Conservation (phyloP, 164 flowering plant genomes). For the Stephania japonica region DNA sequence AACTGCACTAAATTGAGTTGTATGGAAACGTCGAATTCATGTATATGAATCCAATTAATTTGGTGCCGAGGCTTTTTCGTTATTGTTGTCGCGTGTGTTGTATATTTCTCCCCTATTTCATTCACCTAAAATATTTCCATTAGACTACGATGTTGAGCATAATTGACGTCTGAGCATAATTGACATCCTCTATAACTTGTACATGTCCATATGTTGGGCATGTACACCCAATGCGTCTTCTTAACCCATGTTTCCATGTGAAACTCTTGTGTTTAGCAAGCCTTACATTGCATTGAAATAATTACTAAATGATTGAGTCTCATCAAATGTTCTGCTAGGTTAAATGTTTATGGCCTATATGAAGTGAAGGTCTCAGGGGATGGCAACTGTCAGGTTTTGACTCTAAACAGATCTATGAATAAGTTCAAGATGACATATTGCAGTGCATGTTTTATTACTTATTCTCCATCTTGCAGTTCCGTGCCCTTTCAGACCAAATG, state of each 20-base stretch:
- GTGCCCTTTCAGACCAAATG: constrained; percentile 90
- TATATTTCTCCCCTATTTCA: background rate
- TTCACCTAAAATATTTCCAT: background rate
- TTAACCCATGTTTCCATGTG: background rate
- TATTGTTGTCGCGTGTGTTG: too few relatives aligned
- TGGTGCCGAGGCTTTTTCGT: too few relatives aligned
- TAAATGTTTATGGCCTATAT: constrained; percentile 62
- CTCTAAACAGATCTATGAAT: background rate
- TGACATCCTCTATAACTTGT: background rate
- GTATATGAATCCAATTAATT: too few relatives aligned
- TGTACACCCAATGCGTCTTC: background rate
- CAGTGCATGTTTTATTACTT: background rate
- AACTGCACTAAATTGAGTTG: too few relatives aligned
- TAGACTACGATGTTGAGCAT: background rate
- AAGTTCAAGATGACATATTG: background rate
- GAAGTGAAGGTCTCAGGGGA: constrained; percentile 91
- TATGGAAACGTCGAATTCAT: too few relatives aligned
- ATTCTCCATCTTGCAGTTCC: constrained; percentile 51
- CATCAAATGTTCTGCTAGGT: constrained; percentile 30
- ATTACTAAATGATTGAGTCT: constrained; percentile 7
- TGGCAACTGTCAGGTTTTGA: constrained; percentile 83
- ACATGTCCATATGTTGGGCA: background rate
- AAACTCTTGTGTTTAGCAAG: background rate
- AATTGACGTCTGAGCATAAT: background rate
- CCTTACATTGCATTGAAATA: background rate